Evolutionary conservation across 768 basidiomycete species (phyloP).

Genomic region (Pleurotus djamor): DNA sequence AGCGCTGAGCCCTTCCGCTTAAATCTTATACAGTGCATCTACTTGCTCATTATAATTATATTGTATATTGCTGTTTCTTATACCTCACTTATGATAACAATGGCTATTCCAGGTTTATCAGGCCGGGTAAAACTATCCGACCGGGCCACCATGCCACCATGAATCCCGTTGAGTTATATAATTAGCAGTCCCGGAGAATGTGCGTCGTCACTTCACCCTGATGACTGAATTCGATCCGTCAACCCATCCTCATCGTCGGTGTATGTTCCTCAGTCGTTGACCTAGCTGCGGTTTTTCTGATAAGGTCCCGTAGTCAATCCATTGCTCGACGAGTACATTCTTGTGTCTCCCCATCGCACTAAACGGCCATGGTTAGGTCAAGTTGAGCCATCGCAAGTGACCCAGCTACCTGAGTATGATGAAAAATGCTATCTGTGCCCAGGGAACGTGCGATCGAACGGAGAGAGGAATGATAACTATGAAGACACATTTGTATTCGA

Average conservation of each 20-base stretch:
- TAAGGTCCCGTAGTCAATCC: constrained; percentile 64
- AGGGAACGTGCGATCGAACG: constrained; percentile 75
- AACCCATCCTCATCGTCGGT: constrained; percentile 68
- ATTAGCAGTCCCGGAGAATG: not conserved
- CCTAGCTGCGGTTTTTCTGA: constrained; percentile 5
- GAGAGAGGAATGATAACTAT: constrained; percentile 66
- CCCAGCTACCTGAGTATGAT: constrained; percentile 61
- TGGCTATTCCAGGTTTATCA: no score
- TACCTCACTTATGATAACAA: not conserved
- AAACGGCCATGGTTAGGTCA: constrained; percentile 93
- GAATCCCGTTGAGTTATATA: not conserved
- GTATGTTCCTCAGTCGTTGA: constrained; percentile 37
- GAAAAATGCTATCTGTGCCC: constrained; percentile 85
- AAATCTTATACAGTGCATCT: no score
- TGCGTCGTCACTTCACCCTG: not conserved
- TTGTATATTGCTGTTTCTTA: not conserved
- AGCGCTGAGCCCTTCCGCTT: no score
- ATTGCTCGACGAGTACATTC: constrained; percentile 69
- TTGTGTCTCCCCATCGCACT: constrained; percentile 88
- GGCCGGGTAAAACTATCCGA: not conserved
- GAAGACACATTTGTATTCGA: constrained; percentile 66
- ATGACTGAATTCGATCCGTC: constrained; percentile 54
- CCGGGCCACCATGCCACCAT: not conserved
- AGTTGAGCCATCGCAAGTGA: constrained; percentile 59
- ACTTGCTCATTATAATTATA: not conserved